Evolutionary conservation across 768 basidiomycete species (phyloP).

Genomic region (Coprinopsis strossmayeri): DNA sequence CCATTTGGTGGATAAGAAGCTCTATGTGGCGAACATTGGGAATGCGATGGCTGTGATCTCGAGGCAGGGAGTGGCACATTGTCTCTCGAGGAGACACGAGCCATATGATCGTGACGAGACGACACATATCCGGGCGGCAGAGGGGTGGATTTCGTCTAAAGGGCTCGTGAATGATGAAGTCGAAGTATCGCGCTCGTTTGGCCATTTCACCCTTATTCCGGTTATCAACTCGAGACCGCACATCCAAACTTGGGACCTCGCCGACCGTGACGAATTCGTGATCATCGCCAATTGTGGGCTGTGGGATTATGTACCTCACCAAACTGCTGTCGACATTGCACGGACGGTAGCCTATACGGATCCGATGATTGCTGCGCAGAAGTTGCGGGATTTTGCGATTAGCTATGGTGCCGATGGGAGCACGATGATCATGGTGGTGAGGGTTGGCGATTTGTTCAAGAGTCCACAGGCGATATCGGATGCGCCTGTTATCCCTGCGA

Average conservation of each 20-base stretch:
- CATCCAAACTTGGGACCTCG: constrained; percentile 59
- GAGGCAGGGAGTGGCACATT: constrained; percentile 61
- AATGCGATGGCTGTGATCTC: constrained; percentile 86
- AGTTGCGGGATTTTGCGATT: constrained; percentile 92
- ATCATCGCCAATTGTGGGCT: constrained; percentile 90
- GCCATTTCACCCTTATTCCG: constrained; percentile 84
- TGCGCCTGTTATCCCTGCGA: constrained; percentile 31
- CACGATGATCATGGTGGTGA: constrained; percentile 98
- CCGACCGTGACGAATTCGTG: constrained; percentile 89
- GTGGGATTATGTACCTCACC: constrained; percentile 92
- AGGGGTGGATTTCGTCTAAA: constrained; percentile 90
- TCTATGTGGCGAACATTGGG: constrained; percentile 90
- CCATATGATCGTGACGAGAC: constrained; percentile 86
- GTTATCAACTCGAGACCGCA: constrained; percentile 88
- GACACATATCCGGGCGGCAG: constrained; percentile 79
- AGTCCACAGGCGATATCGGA: constrained; percentile 39
- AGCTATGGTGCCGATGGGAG: constrained; percentile 92
- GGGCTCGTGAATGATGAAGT: constrained; percentile 90
- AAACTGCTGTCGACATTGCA: constrained; percentile 95
- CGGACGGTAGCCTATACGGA: constrained; percentile 73
- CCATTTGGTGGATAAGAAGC: constrained; percentile 70
- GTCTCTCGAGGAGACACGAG: constrained; percentile 78
- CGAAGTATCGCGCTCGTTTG: constrained; percentile 90
- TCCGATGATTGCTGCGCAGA: constrained; percentile 85
- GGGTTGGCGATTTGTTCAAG: constrained; percentile 70